Evolutionary conservation across 179 eudicot genomes (phyloP).

Genomic region (Vitellaria paradoxa): DNA sequence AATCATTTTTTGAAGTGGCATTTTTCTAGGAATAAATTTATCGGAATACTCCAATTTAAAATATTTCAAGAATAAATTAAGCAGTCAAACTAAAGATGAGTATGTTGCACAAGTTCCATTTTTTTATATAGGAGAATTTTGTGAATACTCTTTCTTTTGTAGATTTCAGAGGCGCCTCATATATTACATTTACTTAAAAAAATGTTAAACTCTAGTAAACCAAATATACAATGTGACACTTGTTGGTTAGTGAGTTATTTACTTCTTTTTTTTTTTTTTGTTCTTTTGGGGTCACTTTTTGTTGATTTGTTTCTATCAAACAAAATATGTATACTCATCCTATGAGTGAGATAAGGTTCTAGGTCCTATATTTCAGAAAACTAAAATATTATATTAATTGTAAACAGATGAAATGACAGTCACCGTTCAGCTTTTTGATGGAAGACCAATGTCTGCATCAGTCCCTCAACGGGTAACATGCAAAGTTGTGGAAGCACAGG

Average conservation of each 20-base stretch:
- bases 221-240: background rate
- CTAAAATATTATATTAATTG: constrained; percentile 8
- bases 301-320: background rate
- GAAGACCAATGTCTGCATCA: constrained; percentile 76
- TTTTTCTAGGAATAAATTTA: constrained; percentile 4
- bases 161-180: too few relatives aligned
- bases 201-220: too few relatives aligned
- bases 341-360: background rate
- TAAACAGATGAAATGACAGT: constrained; percentile 84
- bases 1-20: background rate
- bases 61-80: background rate
- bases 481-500: constrained; percentile 79
- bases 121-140: too few relatives aligned
- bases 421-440: constrained; percentile 68
- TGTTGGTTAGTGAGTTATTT: background rate
- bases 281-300: background rate
- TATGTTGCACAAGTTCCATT: too few relatives aligned
- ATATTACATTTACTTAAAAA: too few relatives aligned
- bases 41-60: background rate
- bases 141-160: too few relatives aligned
- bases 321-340: background rate
- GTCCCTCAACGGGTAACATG: constrained; percentile 90
- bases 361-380: background rate
- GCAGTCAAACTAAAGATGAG: background rate
- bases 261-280: too few relatives aligned